Evolutionary conservation across 768 basidiomycete genomes (phyloP), one percentile per base, ranked within the genome.

Genomic region (Trametes sanguinea): DNA sequence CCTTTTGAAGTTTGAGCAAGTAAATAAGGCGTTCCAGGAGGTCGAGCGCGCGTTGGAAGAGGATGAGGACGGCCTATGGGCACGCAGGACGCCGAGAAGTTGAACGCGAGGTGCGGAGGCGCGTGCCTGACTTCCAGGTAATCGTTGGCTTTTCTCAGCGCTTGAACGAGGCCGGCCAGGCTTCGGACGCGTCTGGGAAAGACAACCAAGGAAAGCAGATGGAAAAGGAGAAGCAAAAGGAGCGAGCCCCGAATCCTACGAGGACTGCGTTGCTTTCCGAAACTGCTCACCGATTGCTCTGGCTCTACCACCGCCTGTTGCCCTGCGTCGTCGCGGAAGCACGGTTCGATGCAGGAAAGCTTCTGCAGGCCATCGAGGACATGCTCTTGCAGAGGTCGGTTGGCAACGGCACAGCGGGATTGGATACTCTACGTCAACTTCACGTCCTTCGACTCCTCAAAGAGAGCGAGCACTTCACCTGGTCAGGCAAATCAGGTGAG

Each of bases 71-170:
- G 88, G 94, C 0, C 83, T 88, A 66, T 97, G 94, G 93, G 75
- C 76, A n/a, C 81, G 76, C 61, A 74, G 89, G 89, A 39, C 75
- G 80, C 47, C 74, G 75, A 37, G 92, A 95, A 64, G 69, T 94
- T n/a, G 88, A 91, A 71, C 78, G 81, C 66, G 92, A 95, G 73
- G 81, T 85, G 35, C 81, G 91, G 32, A 81, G 80, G 60, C 81
- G 93, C 5, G 82, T 95, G 1, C 95, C 96, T 0, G 95, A 95
- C 52, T 88, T 95, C 61, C 85, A 89, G 67, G 92, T 95, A 53
- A 76, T 97, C 57, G 82, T 97, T 9, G 91, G 86, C 0, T 90
- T 95, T 69, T 87, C 89, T 65, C 86, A 73, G 65, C 75, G 65
- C 54, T 47, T 55, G 47, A 66, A 57, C 22, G 66, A 69, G 10